Conservation (phyloP, 768 basidiomycete genomes). For the Boletus barrowsii region DNA sequence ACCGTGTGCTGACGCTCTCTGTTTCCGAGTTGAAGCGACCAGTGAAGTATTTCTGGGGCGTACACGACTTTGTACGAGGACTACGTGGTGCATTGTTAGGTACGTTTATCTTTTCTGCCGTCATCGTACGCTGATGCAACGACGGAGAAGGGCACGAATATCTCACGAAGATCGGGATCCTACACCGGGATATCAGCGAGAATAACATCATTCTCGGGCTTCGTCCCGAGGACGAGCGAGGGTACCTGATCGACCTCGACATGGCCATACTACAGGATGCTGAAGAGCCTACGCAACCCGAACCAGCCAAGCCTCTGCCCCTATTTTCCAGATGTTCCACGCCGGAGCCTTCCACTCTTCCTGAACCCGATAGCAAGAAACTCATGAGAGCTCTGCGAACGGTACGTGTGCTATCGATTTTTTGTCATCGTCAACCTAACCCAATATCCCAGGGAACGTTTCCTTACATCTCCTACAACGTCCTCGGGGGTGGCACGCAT, state of each 20-base stretch:
- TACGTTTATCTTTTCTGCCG: not conserved
- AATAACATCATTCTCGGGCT: not conserved
- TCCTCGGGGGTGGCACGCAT: not conserved
- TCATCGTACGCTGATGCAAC: not conserved
- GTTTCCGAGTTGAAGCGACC: not conserved
- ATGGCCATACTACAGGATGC: constrained; percentile 5
- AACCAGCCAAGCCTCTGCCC: not conserved
- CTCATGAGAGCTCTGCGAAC: too few species aligned
- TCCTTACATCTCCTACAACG: not conserved
- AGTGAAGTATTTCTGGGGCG: not conserved
- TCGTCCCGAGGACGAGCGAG: constrained; percentile 5
- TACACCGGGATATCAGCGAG: not conserved
- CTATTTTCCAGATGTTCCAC: too few species aligned
- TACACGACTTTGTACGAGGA: not conserved
- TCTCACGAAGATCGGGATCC: not conserved
- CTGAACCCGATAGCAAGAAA: too few species aligned
- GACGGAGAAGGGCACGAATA: not conserved
- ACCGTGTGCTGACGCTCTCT: not conserved
- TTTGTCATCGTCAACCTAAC: too few species aligned
- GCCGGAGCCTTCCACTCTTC: too few species aligned
- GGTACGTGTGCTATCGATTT: too few species aligned
- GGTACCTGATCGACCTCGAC: constrained; percentile 34
- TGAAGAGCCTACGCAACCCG: not conserved
- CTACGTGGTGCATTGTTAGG: not conserved
- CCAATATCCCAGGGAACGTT: not conserved